phyloP scores from a whole-genome alignment of 495 filamentous ascomycete species.

The Hyaloscypha bicolor region DNA sequence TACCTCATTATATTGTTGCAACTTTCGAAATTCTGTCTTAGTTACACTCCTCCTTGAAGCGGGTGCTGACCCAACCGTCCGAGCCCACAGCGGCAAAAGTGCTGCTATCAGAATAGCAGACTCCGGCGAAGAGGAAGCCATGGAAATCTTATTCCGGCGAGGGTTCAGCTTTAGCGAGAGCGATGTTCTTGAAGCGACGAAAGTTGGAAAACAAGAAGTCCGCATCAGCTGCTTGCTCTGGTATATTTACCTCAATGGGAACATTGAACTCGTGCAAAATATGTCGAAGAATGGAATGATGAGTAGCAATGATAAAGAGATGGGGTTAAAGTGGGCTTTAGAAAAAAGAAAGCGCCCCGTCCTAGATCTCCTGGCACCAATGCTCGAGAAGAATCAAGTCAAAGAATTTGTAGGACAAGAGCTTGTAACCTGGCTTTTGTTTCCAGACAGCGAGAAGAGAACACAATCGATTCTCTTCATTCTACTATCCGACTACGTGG shows the following conservation, averaged over 20 bases:
- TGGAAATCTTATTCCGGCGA: neutral
- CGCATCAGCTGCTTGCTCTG: neutral
- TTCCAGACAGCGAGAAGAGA: neutral
- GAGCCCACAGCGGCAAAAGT: neutral
- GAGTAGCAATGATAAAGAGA: neutral
- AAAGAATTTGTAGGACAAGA: neutral
- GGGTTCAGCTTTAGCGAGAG: neutral
- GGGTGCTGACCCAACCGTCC: neutral
- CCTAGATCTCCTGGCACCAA: neutral
- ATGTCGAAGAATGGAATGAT: neutral
- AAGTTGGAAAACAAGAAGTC: neutral
- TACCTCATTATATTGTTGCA: neutral
- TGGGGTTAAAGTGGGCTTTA: neutral
- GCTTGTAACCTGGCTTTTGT: neutral
- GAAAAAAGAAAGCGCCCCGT: neutral
- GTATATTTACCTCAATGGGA: neutral
- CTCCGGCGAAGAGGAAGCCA: neutral
- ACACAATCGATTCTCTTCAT: neutral
- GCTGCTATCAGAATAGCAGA: neutral
- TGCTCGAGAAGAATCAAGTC: neutral
- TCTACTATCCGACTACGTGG: neutral
- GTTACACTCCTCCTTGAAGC: neutral
- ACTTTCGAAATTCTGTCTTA: neutral
- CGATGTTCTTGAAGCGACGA: neutral
- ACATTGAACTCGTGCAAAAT: neutral